Evolutionary conservation across 1,284 basidiomycete genomes (phyloP), one percentile per base, ranked within the genome.

Genomic region (Meripilus lineatus): DNA sequence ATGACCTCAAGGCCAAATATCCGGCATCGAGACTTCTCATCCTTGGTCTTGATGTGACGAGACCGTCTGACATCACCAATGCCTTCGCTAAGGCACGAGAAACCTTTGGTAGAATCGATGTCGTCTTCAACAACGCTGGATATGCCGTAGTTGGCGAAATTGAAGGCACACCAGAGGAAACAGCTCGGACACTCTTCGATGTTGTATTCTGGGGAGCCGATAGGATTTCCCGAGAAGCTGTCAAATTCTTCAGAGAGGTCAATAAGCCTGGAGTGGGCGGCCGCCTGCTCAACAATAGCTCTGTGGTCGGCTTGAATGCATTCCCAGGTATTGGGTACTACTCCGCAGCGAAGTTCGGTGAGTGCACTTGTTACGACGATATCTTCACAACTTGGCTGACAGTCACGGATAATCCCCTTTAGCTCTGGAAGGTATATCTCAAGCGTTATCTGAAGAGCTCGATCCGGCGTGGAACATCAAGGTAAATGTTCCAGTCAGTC

Each of bases 91-190:
- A 50, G 10, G 61, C 66, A 2, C 53, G 59, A 34, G 46, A 44
- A 1, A 47, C 48, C 17, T 72, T 71, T 48, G 71, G 68, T 5
- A 61, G 65, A n/a, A 44, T 72, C 18, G 69, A 71, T 40, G 61
- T 71, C 13, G 64, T 73, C 5, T 62, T 70, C 44, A 74, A 71
- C 54, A 74, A 72, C 34, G 71, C 71, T 0, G 66, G 55, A 6
- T 52, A 41, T 26, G 49, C 21, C 11, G 35, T 59, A 7, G 17
- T 62, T 5, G 61, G 58, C 24, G 68, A 70, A 48, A 52, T 66
- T 11, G 69, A 72, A 45, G 56, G 50, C 23, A 59, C 57, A 4
- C 57, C 60, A 0, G 62, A 66, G 2, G 51, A 54, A 8, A 48
- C 32, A 3, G 67, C 65, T 1, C 58, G 62, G 1, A 47, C 32